Percentiles rank a stretch among this genome's conserved stretches.
phyloP scores from a whole-genome alignment of 2,329 filamentous ascomycete species.

The Xylaria digitata region DNA sequence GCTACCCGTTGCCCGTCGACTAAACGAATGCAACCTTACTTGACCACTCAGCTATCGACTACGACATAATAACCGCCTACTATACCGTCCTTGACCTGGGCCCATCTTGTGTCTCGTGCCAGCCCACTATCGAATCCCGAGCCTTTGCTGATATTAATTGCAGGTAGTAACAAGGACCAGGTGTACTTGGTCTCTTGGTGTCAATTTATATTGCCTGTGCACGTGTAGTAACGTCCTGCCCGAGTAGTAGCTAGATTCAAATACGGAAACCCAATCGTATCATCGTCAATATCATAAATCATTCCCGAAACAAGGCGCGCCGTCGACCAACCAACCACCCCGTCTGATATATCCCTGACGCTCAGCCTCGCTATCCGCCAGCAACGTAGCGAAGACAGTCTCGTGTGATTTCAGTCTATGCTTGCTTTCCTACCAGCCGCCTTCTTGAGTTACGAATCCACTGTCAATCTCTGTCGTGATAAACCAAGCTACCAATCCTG shows the following conservation, averaged over 20 bases:
- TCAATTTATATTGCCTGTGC: constrained; percentile 29
- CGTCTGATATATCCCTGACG: constrained; percentile 17
- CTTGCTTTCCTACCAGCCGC: neutral
- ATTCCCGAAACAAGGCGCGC: constrained; percentile 16
- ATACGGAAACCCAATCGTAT: constrained; percentile 26
- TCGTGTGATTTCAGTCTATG: neutral
- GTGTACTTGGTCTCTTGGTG: constrained; percentile 14
- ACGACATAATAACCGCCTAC: constrained; percentile 24
- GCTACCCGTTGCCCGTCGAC: constrained; percentile 9
- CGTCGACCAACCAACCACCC: constrained; percentile 5
- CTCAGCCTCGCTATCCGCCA: constrained; percentile 24
- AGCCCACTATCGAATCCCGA: constrained; percentile 31
- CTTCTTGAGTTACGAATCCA: neutral
- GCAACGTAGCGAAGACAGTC: neutral
- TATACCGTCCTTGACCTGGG: constrained; percentile 23
- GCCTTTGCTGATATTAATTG: constrained; percentile 35
- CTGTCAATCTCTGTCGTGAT: neutral
- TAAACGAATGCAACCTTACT: constrained; percentile 23
- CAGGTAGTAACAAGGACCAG: constrained; percentile 18
- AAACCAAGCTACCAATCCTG: neutral
- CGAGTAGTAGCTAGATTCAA: constrained; percentile 5
- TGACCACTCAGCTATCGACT: constrained; percentile 25
- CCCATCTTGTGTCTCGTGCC: constrained; percentile 28
- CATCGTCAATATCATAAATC: constrained; percentile 26
- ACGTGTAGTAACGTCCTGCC: constrained; percentile 19